phyloP scores from a whole-genome alignment of 164 flowering plant genomes.

The Berberis vulgaris region DNA sequence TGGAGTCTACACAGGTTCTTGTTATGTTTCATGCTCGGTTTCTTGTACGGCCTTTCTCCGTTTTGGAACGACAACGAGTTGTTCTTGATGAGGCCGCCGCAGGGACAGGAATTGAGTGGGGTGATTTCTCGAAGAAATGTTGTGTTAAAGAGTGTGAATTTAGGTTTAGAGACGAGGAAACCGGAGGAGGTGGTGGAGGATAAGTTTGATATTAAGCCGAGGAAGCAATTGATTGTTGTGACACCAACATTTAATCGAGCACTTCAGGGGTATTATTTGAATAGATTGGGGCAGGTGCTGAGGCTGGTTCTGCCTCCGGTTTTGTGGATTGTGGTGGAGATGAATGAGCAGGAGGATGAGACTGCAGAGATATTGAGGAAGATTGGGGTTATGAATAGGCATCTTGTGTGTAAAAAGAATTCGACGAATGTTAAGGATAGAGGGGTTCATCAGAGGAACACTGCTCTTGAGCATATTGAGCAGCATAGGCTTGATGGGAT shows the following conservation, averaged over 20 bases:
- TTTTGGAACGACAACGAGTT: conserved; percentile 26
- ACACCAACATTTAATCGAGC: conserved; percentile 83
- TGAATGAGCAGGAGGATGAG: conserved; percentile 45
- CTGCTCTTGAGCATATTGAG: conserved; percentile 76
- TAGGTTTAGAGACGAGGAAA: conserved; percentile 6
- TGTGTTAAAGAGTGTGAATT: conserved; percentile 19
- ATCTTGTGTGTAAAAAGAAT: conserved; percentile 60
- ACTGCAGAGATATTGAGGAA: conserved; percentile 70
- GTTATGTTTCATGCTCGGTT: conserved; percentile 53
- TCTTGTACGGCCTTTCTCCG: conserved; percentile 60
- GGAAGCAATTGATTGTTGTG: conserved; percentile 67
- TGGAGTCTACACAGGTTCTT: conserved; percentile 19
- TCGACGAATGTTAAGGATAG: conserved; percentile 53
- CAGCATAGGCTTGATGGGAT: conserved; percentile 76
- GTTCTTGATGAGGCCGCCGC: conserved; percentile 31
- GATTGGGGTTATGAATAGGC: conserved; percentile 75
- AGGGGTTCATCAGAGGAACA: conserved; percentile 79
- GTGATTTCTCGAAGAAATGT: conserved; percentile 13
- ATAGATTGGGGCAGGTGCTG: conserved; percentile 56
- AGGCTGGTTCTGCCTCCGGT: conserved; percentile 68
- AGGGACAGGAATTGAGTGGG: conserved; percentile 9
- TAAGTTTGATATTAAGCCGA: conserved; percentile 21
- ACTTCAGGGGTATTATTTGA: conserved; percentile 69
- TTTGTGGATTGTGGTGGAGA: conserved; percentile 94
- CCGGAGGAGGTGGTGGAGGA: conserved; percentile 3